Conservation (phyloP, 495 filamentous ascomycete genomes). For the Viridothelium virens region DNA sequence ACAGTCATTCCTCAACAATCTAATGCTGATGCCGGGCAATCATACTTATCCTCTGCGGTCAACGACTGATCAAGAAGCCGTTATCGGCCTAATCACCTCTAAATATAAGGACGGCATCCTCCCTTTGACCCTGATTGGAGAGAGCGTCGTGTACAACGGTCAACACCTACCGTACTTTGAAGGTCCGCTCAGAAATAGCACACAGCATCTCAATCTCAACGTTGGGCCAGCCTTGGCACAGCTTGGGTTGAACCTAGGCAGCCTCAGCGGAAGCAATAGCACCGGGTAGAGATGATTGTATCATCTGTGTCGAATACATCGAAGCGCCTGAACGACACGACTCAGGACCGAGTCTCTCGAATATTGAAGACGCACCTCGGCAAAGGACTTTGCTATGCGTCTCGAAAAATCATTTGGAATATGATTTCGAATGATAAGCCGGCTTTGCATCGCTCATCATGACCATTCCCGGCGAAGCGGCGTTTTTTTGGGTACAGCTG, state of each 20-base stretch:
- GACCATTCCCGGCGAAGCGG: too few species aligned
- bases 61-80: slow-evolving; percentile 42
- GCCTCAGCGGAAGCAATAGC: neutral
- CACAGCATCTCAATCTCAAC: slow-evolving; percentile 39
- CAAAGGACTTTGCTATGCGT: too few species aligned
- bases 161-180: slow-evolving; percentile 56
- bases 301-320: neutral
- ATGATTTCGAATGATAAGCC: too few species aligned
- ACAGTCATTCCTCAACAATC: slow-evolving; percentile 47
- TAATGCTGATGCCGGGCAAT: slow-evolving; percentile 52
- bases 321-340: neutral
- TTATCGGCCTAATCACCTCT: slow-evolving; percentile 39
- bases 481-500: too few species aligned
- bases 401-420: too few species aligned
- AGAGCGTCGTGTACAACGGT: slow-evolving; percentile 50
- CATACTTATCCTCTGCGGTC: slow-evolving; percentile 52
- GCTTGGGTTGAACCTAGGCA: slow-evolving; percentile 19
- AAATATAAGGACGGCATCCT: slow-evolving; percentile 49
- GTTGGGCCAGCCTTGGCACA: slow-evolving; percentile 35
- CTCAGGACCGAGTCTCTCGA: neutral
- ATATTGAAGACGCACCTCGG: too few species aligned
- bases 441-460: too few species aligned
- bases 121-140: slow-evolving; percentile 52
- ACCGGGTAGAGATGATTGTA: neutral
- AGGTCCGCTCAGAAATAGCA: slow-evolving; percentile 39